Evolutionary conservation across 768 basidiomycete species (phyloP).

Genomic region (Xerocomus spinulosus): DNA sequence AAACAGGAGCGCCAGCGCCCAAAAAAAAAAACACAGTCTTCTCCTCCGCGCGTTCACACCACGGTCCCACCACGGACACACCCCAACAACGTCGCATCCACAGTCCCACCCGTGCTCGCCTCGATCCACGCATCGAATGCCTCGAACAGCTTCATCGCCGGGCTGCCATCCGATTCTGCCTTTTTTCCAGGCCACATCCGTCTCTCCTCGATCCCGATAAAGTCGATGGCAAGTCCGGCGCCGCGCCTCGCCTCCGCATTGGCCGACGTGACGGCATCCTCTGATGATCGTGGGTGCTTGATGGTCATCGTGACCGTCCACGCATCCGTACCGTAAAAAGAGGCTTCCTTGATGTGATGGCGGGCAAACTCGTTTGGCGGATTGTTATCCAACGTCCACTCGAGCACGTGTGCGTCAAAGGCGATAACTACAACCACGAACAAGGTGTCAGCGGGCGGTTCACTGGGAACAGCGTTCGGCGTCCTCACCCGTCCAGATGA

Average conservation of each 20-base stretch:
- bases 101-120: constrained; percentile 52
- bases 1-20: background rate
- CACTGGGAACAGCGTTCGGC: too few relatives aligned
- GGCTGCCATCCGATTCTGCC: constrained; percentile 43
- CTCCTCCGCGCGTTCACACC: constrained; percentile 27
- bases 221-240: constrained; percentile 55
- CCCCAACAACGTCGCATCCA: constrained; percentile 66
- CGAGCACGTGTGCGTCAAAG: constrained; percentile 84
- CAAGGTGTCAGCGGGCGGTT: background rate
- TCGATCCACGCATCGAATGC: constrained; percentile 73
- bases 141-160: constrained; percentile 71
- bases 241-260: background rate
- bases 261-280: background rate
- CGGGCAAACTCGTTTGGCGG: constrained; percentile 72
- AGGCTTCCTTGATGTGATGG: constrained; percentile 90
- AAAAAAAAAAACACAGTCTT: too few relatives aligned
- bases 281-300: constrained; percentile 37
- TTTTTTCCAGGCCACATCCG: constrained; percentile 80
- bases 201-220: constrained; percentile 76
- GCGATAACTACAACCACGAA: constrained; percentile 55
- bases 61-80: constrained; percentile 60
- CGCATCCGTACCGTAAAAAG: constrained; percentile 71
- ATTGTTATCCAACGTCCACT: constrained; percentile 77
- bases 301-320: constrained; percentile 74
- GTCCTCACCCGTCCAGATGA: constrained; percentile 78